A percentile compares a stretch with the other conserved stretches of the same genome.
These are phyloP conservation scores for Inga oerstediana DNA, from an alignment of 306 rosid genomes.

Conservation along the genomic window DNA sequence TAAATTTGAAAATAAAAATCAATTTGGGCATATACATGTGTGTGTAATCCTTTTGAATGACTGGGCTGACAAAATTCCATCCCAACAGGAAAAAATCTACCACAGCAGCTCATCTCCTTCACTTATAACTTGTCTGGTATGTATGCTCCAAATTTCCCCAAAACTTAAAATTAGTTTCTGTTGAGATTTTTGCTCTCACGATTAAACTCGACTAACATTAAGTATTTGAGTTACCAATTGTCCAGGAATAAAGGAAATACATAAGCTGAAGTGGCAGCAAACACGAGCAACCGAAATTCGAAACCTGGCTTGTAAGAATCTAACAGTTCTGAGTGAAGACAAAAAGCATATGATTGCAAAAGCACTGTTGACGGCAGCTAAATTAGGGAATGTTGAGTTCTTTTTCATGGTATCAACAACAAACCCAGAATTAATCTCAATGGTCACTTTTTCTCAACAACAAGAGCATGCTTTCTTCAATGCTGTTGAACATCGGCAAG, in stretches of 20 bases:
- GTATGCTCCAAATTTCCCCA: not conserved
- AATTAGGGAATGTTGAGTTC: not conserved
- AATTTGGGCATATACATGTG: not conserved
- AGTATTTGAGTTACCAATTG: not conserved
- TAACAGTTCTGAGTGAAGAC: not conserved
- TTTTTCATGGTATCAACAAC: not conserved
- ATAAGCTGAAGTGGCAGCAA: not conserved
- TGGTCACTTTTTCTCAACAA: not conserved
- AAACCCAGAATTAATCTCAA: not conserved
- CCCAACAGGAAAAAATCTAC: not conserved
- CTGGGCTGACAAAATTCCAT: not conserved
- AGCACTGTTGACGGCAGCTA: not conserved
- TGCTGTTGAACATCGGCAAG: not conserved
- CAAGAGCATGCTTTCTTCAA: not conserved
- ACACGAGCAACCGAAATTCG: not conserved
- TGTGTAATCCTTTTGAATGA: not conserved
- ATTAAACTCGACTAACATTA: not conserved
- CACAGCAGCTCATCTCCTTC: not conserved
- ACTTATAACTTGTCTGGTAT: not conserved
- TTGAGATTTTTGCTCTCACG: not conserved
- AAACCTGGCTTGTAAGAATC: not conserved
- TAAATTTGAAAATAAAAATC: too few relatives aligned
- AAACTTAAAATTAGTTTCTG: not conserved
- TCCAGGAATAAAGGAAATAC: not conserved
- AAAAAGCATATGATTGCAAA: not conserved